Evolutionary conservation across 371 early-diverging fungal species (phyloP).

Genomic region (Entomophthora muscae): DNA sequence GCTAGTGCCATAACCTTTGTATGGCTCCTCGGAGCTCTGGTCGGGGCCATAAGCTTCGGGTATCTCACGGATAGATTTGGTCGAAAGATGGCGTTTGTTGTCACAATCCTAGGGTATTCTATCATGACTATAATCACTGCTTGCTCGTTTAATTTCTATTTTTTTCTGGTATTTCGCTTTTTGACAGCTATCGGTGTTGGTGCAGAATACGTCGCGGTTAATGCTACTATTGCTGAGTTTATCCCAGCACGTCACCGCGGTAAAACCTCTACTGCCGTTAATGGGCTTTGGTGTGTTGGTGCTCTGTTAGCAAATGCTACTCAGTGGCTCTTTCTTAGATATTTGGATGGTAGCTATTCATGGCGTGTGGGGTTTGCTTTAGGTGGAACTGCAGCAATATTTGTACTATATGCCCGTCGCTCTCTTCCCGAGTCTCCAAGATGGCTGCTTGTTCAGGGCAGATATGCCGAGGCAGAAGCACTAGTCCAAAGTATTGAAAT

Average conservation of each 20-base stretch:
- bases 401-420: constrained; percentile 5
- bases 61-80: constrained; percentile 8
- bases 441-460: constrained; percentile 8
- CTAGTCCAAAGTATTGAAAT: constrained; percentile 9
- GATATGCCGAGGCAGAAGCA: constrained; percentile 1
- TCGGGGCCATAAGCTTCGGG: constrained; percentile 11
- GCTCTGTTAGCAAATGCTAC: constrained; percentile 9
- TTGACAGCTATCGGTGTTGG: constrained; percentile 11
- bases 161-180: constrained; percentile 11
- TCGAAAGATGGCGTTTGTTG: constrained; percentile 9
- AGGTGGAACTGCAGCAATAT: constrained; percentile 6
- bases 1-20: constrained; percentile 9
- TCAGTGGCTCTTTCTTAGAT: constrained; percentile 8
- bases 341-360: background rate
- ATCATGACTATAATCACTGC: constrained; percentile 10
- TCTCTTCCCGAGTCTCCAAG: constrained; percentile 11
- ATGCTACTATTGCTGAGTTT: constrained; percentile 10
- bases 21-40: constrained; percentile 9
- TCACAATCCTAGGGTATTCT: constrained; percentile 8
- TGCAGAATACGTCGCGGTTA: constrained; percentile 11
- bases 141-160: constrained; percentile 4
- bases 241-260: constrained; percentile 10
- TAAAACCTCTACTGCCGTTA: constrained; percentile 10
- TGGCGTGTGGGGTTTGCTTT: constrained; percentile 11
- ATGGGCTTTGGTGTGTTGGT: constrained; percentile 9